Base-by-base conservation (phyloP, 345 rosid species). In the Camelina laxa region DNA sequence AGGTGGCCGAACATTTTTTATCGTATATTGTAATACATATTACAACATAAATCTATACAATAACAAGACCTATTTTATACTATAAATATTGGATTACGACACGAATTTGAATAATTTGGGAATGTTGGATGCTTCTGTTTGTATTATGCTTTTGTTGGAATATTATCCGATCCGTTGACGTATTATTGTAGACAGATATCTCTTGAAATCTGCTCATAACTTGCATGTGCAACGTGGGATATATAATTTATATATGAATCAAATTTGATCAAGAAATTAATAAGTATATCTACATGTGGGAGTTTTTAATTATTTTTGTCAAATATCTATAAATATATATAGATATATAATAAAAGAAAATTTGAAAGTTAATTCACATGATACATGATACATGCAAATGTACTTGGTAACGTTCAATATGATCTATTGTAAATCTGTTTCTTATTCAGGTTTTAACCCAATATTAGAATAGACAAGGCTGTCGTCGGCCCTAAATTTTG, bases 61-160 rank as follows among this genome's bases (percentile, higher is more conserved):
- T 48, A 55, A 50, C 63, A 65, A 35, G 38, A 9, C 21, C 21
- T 51, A 20, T 61, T 64, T 4, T 47, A 63, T 62, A 69, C 42
- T 69, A 38, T 54, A 55, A 55, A 69, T 62, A 17, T 76, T 48
- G 60, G 76, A 38, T 64, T 77, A 77, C 70, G 76, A 56, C 75
- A 70, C 30, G 17, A 30, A 56, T 33, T 57, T 64, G 50, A 77
- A 77, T 76, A 56, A 64, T 63, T 55, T 63, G 49, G 75, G 80
- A 77, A 70, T 70, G 80, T 70, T 70, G 80, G 80, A 77, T 47
- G 80, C 75, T 70, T 77, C 76, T 77, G 80, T 70, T 77, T 77
- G 80, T 70, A 77, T 64, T 70, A 65, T 70, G 80, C 80, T 49
- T 76, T 64, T 47, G 67, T 64, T 70, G 67, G 80, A 77, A 77